These are phyloP conservation scores for Pochonia chlamydosporia DNA, from an alignment of 2,329 filamentous ascomycete species.

Conservation along the genomic window DNA sequence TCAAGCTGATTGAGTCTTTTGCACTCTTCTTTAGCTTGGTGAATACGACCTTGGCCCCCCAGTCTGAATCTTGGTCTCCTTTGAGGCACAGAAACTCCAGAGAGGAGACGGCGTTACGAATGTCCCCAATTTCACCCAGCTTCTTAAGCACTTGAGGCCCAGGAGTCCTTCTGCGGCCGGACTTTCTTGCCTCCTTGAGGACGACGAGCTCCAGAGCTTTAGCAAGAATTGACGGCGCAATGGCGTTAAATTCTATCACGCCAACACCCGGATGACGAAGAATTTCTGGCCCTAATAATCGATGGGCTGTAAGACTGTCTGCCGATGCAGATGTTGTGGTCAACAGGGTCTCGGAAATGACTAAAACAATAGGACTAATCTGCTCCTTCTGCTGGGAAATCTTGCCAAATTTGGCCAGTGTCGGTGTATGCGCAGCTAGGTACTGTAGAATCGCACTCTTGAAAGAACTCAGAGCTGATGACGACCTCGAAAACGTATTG, in stretches of 20 bases:
- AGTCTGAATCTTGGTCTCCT: constrained; percentile 66
- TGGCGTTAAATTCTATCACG: constrained; percentile 86
- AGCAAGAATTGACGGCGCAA: constrained; percentile 77
- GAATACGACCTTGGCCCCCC: constrained; percentile 69
- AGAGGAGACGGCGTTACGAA: constrained; percentile 86
- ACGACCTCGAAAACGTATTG: constrained; percentile 64
- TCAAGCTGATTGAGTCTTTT: constrained; percentile 55
- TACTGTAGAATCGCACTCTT: constrained; percentile 70
- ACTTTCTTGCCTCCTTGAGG: constrained; percentile 76
- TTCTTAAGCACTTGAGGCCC: constrained; percentile 72
- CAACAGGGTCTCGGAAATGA: constrained; percentile 85
- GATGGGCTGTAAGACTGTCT: constrained; percentile 89
- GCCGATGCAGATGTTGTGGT: constrained; percentile 79
- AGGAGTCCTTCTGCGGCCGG: constrained; percentile 67
- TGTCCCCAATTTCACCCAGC: constrained; percentile 82
- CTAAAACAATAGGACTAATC: constrained; percentile 72
- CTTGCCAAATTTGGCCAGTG: constrained; percentile 41
- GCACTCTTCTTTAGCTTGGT: constrained; percentile 59
- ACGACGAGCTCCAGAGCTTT: constrained; percentile 81
- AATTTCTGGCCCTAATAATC: constrained; percentile 81
- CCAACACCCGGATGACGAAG: constrained; percentile 72
- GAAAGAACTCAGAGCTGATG: constrained; percentile 62
- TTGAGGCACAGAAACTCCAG: constrained; percentile 89
- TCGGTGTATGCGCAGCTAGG: constrained; percentile 60
- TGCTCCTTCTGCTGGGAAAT: constrained; percentile 33